Conservation (phyloP, 208 protist species). For the Porcisia hertigi region DNA sequence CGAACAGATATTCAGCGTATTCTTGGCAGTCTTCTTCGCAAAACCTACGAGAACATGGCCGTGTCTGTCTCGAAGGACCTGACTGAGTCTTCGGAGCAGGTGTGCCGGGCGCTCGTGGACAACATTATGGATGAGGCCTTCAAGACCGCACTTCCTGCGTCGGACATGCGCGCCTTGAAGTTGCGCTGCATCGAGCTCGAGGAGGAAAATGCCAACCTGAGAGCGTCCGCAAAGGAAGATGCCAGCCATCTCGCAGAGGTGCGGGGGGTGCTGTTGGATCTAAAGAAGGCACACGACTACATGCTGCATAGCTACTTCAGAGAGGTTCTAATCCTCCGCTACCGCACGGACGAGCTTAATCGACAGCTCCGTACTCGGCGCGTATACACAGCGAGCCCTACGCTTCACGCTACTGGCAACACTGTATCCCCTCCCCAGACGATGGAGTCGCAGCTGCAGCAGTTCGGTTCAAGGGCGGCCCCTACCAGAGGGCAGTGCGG, state of each 20-base stretch:
- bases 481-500: background rate
- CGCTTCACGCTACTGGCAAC: background rate
- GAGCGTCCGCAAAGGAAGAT: constrained; percentile 17
- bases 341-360: constrained; percentile 47
- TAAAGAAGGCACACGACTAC: constrained; percentile 72
- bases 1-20: constrained; percentile 62
- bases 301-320: constrained; percentile 87
- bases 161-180: constrained; percentile 44
- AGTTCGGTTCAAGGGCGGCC: constrained; percentile 16
- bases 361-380: constrained; percentile 27
- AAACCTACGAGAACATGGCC: constrained; percentile 51
- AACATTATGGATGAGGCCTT: constrained; percentile 53
- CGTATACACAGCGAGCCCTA: background rate
- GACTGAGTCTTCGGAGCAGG: constrained; percentile 44
- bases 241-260: constrained; percentile 23
- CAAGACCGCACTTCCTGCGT: constrained; percentile 45
- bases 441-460: constrained; percentile 22
- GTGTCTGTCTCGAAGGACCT: constrained; percentile 35
- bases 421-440: constrained; percentile 1
- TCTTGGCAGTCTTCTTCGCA: constrained; percentile 49
- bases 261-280: constrained; percentile 31
- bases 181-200: constrained; percentile 30
- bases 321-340: constrained; percentile 75
- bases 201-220: constrained; percentile 42
- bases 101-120: constrained; percentile 56